Conservation (phyloP, 2,329 filamentous ascomycete genomes). For the Fusarium sp. region DNA sequence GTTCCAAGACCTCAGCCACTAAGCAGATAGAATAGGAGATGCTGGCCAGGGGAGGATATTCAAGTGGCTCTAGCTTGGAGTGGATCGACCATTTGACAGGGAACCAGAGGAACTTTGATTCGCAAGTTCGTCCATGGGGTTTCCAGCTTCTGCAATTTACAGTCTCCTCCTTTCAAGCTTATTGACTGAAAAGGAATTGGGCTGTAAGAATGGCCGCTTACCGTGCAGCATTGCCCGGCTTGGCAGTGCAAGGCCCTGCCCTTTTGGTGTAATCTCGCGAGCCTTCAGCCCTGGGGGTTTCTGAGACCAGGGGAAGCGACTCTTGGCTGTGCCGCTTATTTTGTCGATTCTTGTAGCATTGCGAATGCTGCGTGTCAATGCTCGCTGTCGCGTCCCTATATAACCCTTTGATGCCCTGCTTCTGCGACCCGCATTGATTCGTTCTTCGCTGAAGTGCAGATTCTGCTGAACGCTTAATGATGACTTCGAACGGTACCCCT, state of each 20-base stretch:
- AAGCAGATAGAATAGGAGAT: neutral
- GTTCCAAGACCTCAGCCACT: neutral
- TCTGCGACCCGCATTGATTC: neutral
- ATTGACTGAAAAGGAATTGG: neutral
- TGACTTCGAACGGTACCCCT: conserved; percentile 9
- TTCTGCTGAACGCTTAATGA: neutral
- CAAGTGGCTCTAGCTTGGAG: neutral
- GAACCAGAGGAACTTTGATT: neutral
- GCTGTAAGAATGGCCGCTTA: neutral
- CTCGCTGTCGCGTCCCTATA: neutral
- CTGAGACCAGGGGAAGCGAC: conserved; percentile 29
- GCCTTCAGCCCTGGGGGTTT: conserved; percentile 28
- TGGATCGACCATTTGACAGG: conserved; percentile 12
- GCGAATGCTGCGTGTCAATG: neutral
- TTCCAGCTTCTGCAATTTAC: neutral
- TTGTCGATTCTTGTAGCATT: neutral
- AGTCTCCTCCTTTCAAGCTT: neutral
- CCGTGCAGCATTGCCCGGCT: neutral
- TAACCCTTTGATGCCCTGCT: neutral
- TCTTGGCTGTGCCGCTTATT: conserved; percentile 40
- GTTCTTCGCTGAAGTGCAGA: neutral
- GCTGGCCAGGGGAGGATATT: neutral
- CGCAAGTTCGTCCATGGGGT: neutral
- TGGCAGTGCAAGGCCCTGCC: conserved; percentile 5
- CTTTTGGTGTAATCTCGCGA: conserved; percentile 16